Conservation (phyloP, 257 asterid genomes). For the Ballota nigra region DNA sequence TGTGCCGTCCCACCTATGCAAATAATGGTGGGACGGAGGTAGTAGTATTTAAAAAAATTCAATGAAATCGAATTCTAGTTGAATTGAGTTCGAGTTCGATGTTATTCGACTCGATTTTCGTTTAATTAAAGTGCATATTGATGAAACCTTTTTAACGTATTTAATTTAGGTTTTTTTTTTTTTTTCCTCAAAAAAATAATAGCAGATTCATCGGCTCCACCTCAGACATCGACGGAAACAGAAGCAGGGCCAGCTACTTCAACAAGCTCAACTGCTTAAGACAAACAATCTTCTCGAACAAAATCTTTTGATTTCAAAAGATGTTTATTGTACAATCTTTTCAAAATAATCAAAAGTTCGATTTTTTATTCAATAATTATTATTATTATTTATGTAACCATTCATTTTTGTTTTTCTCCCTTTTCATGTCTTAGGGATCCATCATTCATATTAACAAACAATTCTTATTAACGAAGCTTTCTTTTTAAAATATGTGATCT, state of each 20-base stretch:
- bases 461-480: conserved; percentile 17
- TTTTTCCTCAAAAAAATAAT: neutral
- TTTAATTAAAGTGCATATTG: neutral
- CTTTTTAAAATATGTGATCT: neutral
- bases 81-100: neutral
- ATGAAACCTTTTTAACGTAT: neutral
- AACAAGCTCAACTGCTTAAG: conserved; percentile 57
- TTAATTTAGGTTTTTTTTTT: neutral
- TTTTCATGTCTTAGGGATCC: conserved; percentile 4
- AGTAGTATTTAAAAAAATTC: too few species aligned
- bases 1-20: too few species aligned
- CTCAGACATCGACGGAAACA: conserved; percentile 55
- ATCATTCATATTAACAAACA: conserved; percentile 27
- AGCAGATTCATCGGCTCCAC: conserved; percentile 59
- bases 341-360: conserved; percentile 32
- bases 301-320: conserved; percentile 19
- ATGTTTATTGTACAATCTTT: conserved; percentile 36
- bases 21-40: too few species aligned
- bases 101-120: neutral
- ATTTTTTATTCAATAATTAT: conserved; percentile 23
- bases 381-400: conserved; percentile 26
- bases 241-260: conserved; percentile 58
- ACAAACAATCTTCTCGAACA: neutral
- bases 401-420: conserved; percentile 3
- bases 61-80: neutral